Evolutionary conservation across 139 green algal species (phyloP), one percentile per base, ranked within the genome.

Genomic region (Chlorella sp.): DNA sequence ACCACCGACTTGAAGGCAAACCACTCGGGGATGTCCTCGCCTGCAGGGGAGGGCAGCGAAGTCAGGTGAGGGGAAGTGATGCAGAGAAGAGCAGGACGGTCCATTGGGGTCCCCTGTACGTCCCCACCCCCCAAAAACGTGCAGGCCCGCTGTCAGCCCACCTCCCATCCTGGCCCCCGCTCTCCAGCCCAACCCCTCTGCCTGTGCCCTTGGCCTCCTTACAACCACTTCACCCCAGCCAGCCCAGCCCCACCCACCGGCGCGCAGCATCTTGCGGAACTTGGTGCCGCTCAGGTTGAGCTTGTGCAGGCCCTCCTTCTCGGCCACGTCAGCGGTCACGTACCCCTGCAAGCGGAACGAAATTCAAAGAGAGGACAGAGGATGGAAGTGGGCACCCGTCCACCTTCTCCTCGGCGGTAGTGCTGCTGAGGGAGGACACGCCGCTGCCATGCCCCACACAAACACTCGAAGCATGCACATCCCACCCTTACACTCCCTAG

Each of bases 1-100:
- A 99, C 97, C 40, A 99, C 97, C 4, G 84, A 96, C 94, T 97
- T 98, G 95, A 99, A 99, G 18, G 97, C 97, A 94, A 99, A 99
- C 97, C 97, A 99, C 86, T 99, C 97, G 30, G 97, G 97, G 91
- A 99, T 99, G 53, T 99, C 97, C 64, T 97, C 96, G 28, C 97
- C 97, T 34, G 69, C 91, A 34, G 30, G 39, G 1, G 16, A 28
- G 1, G 48, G 82, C 57, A 53, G 80, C 4, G n/a, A n/a, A 57
- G 9, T 57, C 7, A 57, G 48, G 48, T n/a, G n/a, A 57, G 48
- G 48, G 9, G 48, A 57, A 5, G 48, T 57, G 48, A 57, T 5
- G 48, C 48, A 24, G 78, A 60, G 78, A 18, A 18, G 28, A 22
- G 36, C 2, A 19, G 18, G 24, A 5, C 18, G 22, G 24, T n/a